Evolutionary conservation across 2,329 filamentous ascomycete species (phyloP), one percentile per base, ranked within the genome.

Genomic region (Cercospora nicotianae): DNA sequence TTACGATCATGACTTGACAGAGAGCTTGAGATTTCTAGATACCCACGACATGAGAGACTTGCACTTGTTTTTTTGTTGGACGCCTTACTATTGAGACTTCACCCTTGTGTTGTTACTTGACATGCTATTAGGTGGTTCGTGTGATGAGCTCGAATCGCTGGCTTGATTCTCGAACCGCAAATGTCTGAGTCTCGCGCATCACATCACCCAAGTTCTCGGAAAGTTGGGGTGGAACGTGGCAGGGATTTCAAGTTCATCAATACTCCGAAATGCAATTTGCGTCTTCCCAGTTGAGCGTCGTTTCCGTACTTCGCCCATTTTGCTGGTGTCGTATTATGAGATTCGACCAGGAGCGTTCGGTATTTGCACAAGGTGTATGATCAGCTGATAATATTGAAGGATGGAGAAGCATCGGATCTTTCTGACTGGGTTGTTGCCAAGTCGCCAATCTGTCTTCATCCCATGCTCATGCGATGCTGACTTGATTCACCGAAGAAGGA

Each of bases 1-100:
- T 42, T 36, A 42, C 58, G 58, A 60, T 60, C 58, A 60, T 23
- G 57, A 36, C 30, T 60, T 33, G 30, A 57, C 23, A 57, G 51
- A 26, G 45, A 20, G 20, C 45, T 51, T 51, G 45, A 51, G 45
- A 51, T 23, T 13, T 51, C 20, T 51, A 51, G 45, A 51, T 51
- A 51, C 45, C 45, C 45, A 51, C 45, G 18, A 20, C n/a, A 48
- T 48, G 42, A 48, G 42, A 48, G 9, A 18, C 42, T 48, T 48
- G 42, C 42, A n/a, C n/a, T 48, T 20, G 16, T 36, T 51, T 20
- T 51, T 51, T 23, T n/a, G 26, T 5, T 26, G 26, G n/a, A 26
- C 45, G 1, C 20, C 4, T 23, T 23, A 20, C 26, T 28, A 28
- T 51, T 51, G 45, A 51, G 26, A 26, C 20, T 23, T 20, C 42